Evolutionary conservation across 2,329 filamentous ascomycete genomes (phyloP).

Genomic region (Trichoderma koningiopsis): DNA sequence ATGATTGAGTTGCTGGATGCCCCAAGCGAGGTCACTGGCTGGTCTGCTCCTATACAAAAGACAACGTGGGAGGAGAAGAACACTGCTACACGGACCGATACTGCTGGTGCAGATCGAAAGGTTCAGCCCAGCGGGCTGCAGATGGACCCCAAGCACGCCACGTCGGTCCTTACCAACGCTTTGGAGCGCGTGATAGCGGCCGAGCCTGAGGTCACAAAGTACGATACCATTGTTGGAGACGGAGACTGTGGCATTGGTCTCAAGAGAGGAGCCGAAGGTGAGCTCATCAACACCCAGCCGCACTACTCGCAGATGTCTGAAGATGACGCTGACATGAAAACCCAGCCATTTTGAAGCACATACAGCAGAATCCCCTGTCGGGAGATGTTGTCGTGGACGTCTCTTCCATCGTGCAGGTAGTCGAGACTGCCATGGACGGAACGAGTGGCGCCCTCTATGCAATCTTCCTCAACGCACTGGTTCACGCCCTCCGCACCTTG

Average conservation of each 20-base stretch:
- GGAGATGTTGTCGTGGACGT: slow-evolving; percentile 58
- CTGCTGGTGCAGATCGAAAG: slow-evolving; percentile 37
- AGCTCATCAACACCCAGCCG: slow-evolving; percentile 29
- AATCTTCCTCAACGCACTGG: slow-evolving; percentile 87
- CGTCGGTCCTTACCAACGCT: slow-evolving; percentile 56
- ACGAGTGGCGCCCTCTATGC: slow-evolving; percentile 66
- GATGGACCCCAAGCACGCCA: slow-evolving; percentile 55
- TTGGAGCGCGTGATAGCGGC: slow-evolving; percentile 64
- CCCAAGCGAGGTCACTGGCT: slow-evolving; percentile 69
- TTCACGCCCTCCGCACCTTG: slow-evolving; percentile 58
- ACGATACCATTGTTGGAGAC: slow-evolving; percentile 83
- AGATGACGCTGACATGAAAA: slow-evolving; percentile 29
- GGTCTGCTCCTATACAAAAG: slow-evolving; percentile 64
- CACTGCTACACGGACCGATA: slow-evolving; percentile 48
- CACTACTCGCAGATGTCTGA: not conserved
- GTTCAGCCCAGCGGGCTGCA: slow-evolving; percentile 51
- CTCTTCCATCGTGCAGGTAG: slow-evolving; percentile 53
- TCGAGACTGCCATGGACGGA: slow-evolving; percentile 63
- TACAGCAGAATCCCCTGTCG: slow-evolving; percentile 47
- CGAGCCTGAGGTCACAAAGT: slow-evolving; percentile 72
- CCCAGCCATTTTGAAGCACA: slow-evolving; percentile 55
- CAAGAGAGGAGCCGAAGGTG: slow-evolving; percentile 80
- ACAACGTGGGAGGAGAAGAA: slow-evolving; percentile 65
- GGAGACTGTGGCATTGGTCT: slow-evolving; percentile 88
- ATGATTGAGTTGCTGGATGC: slow-evolving; percentile 72